Base-by-base conservation (phyloP, 2,329 filamentous ascomycete genomes). In the Fusarium zealandicum region DNA sequence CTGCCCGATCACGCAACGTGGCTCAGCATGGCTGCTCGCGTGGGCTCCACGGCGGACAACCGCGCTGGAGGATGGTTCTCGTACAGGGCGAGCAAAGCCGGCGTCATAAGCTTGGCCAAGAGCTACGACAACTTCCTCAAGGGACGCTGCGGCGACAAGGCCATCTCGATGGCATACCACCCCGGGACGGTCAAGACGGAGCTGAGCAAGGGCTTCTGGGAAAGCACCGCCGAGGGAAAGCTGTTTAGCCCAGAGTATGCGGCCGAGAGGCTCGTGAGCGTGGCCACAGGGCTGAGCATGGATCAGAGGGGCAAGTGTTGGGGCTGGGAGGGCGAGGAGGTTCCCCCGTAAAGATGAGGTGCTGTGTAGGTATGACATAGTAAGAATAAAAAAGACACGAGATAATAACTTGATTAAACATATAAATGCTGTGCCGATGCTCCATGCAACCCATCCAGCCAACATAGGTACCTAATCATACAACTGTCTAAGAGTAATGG, bases 171-270 rank as follows among this genome's bases (percentile, higher is more conserved):
- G 10, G 82, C 82, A 9, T 80, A 95, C 67, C 91, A 95, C 73
- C 91, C 91, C 1, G 90, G 91, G 3, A 95, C 90, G 1, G 90
- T 95, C 41, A 86, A 82, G 76, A 95, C 90, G 43, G 86, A 82
- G 9, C 75, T 96, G 57, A 91, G 86, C 59, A 81, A 78, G 66
- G 85, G 86, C 36, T 95, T 90, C 69, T 93, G 90, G 90, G 77
- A 69, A 0, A 83, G 79, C 33, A 85, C 89, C 35, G 78, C 78
- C 38, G 78, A 82, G 62, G 78, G 68, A 1, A 86, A 87, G 72
- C 74, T 95, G 62, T 87, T 93, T 63, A 83, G 80, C 54, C 79
- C 85, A 1, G 85, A 87, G 56, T 87, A 82, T 67, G 85, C 88
- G 16, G 90, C 84, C 0, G 82, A 84, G 75, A 82, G 79, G 70